Base-by-base conservation (phyloP, 345 rosid species). In the Salix purpurea region DNA sequence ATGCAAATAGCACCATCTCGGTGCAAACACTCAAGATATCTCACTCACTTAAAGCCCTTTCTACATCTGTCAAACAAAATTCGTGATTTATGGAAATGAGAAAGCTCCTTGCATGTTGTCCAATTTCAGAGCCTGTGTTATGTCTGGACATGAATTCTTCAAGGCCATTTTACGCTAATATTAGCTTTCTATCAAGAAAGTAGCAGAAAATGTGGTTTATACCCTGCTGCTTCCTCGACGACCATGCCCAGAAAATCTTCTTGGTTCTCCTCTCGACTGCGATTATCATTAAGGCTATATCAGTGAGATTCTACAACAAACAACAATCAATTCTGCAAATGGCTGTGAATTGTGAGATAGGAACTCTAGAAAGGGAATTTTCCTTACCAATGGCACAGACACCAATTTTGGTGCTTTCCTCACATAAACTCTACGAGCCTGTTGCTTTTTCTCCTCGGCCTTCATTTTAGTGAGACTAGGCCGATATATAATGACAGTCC, bases 391-490 rank as follows among this genome's bases (percentile, higher is more conserved):
- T 26, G 77, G 62, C 5, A 61, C 4, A n/a, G 85, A 79, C 78
- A 52, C 83, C 36, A 72, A 42, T 73, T 60, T 81, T 36, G 73
- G 52, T 66, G 76, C 74, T 86, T 77, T 83, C 74, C 83, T 83
- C 64, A 82, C 76, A 12, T 54, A 87, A 73, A 85, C 11, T 81
- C 86, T 85, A 56, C 82, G 89, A 14, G 87, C 84, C 77, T 85
- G 86, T 73, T 69, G 80, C 89, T 84, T 92, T 77, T 89, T 90
- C 88, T 88, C 96, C 76, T 90, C 99, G 0, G 89, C 92, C 85
- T 95, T 85, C 95, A 95, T 50, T 84, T 87, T 95, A 24, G 94
- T 84, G 14, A 85, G 81, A 81, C 97, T 91, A 7, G 97, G 99
- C 82, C 94, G 79, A 76, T 93, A 95, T 74, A 95, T 24, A 71